Conservation (phyloP, 345 rosid genomes). For the Clausena lansium region DNA sequence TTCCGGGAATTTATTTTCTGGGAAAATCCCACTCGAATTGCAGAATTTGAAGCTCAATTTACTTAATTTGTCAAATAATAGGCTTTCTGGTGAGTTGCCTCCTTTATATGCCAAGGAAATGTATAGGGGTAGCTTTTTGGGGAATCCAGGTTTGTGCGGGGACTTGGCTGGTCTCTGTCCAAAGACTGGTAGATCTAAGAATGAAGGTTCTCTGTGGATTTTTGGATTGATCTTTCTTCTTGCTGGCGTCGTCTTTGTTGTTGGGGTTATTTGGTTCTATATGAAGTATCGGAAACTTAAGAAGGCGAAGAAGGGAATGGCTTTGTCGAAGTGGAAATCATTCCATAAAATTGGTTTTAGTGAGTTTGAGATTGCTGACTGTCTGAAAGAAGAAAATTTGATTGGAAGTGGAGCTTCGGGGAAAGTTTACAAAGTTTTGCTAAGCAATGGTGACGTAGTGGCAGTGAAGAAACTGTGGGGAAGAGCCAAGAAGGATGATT, state of each 20-base stretch:
- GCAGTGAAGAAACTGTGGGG: constrained; percentile 79
- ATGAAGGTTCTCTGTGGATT: constrained; percentile 51
- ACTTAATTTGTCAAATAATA: constrained; percentile 74
- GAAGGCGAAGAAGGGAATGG: constrained; percentile 35
- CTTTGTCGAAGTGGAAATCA: constrained; percentile 70
- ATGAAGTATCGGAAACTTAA: constrained; percentile 46
- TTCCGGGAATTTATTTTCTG: constrained; percentile 63
- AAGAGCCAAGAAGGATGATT: constrained; percentile 33
- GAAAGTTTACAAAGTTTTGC: constrained; percentile 75
- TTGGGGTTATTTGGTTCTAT: constrained; percentile 63
- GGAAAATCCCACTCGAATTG: constrained; percentile 59
- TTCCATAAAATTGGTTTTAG: constrained; percentile 84
- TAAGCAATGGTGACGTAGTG: constrained; percentile 63
- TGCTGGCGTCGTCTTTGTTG: constrained; percentile 49
- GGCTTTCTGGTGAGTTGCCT: constrained; percentile 66
- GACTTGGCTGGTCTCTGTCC: constrained; percentile 62
- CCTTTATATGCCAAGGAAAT: constrained; percentile 51
- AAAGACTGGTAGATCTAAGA: constrained; percentile 27
- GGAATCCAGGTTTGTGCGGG: constrained; percentile 78
- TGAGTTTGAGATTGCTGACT: constrained; percentile 55
- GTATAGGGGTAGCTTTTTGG: constrained; percentile 56
- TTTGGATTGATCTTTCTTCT: constrained; percentile 52
- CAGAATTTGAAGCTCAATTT: constrained; percentile 79
- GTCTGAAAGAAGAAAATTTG: constrained; percentile 66
- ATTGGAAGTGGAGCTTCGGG: constrained; percentile 87